These are phyloP conservation scores for Striga asiatica DNA, from an alignment of 257 asterid genomes.

Conservation along the genomic window DNA sequence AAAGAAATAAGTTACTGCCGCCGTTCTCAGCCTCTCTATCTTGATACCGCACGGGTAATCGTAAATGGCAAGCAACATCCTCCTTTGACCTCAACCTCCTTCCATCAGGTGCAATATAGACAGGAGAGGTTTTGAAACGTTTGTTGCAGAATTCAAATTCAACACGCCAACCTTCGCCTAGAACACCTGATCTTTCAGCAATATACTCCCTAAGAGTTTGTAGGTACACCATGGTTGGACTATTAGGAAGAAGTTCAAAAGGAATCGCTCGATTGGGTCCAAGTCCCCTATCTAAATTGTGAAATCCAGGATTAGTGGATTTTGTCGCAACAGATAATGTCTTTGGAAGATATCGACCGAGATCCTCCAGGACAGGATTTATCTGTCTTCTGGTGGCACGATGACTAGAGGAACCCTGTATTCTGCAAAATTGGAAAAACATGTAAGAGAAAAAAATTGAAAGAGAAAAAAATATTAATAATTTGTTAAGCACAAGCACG, in stretches of 20 bases:
- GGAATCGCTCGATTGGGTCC: slow-evolving; percentile 23
- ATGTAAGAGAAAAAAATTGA: slow-evolving; percentile 3
- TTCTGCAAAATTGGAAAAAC: slow-evolving; percentile 33
- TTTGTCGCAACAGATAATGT: slow-evolving; percentile 19
- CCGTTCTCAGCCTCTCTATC: slow-evolving; percentile 28
- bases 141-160: slow-evolving; percentile 50
- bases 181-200: slow-evolving; percentile 48
- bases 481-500: not conserved
- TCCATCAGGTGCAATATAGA: slow-evolving; percentile 67
- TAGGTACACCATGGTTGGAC: slow-evolving; percentile 44
- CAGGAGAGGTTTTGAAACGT: slow-evolving; percentile 43
- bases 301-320: slow-evolving; percentile 22
- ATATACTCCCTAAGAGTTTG: slow-evolving; percentile 58
- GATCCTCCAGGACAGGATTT: slow-evolving; percentile 25
- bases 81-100: slow-evolving; percentile 53
- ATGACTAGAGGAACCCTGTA: slow-evolving; percentile 35
- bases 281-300: slow-evolving; percentile 21
- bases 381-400: slow-evolving; percentile 19
- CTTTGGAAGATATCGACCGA: slow-evolving; percentile 22
- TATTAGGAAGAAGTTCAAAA: slow-evolving; percentile 22
- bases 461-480: not conserved
- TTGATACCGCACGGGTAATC: slow-evolving; percentile 33
- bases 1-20: slow-evolving; percentile 24
- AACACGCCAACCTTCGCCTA: slow-evolving; percentile 81
- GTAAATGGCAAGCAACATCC: slow-evolving; percentile 69